Conservation (phyloP, 176 grass and related monocot species). For the Alopecurus myosuroides region DNA sequence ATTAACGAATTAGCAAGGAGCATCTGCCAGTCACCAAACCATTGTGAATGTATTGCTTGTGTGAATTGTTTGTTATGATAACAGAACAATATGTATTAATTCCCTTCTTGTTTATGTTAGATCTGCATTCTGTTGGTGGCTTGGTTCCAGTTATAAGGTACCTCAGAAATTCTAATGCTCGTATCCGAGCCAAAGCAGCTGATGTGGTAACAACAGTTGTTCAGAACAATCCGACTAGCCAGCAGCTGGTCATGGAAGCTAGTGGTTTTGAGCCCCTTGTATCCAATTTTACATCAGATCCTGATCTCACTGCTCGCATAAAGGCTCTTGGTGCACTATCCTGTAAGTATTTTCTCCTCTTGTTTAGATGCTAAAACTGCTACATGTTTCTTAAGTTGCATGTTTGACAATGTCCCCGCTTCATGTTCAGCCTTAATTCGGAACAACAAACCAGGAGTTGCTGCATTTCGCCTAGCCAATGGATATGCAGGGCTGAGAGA, state of each 20-base stretch:
- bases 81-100: background rate
- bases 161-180: conserved; percentile 71
- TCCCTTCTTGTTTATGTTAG: conserved; percentile 25
- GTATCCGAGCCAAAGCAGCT: conserved; percentile 84
- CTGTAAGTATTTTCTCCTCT: conserved; percentile 41
- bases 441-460: conserved; percentile 67
- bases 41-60: background rate
- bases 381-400: background rate
- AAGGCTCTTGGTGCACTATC: conserved; percentile 93
- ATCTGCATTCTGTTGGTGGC: conserved; percentile 87
- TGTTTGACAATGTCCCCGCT: conserved; percentile 25
- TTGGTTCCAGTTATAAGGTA: conserved; percentile 78
- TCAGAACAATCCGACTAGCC: conserved; percentile 92
- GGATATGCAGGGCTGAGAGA: conserved; percentile 73
- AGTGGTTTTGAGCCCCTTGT: conserved; percentile 86
- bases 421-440: conserved; percentile 72
- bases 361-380: background rate
- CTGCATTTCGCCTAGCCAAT: conserved; percentile 80
- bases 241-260: conserved; percentile 92
- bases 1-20: background rate
- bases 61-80: background rate
- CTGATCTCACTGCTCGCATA: conserved; percentile 74
- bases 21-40: background rate
- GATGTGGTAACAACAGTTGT: conserved; percentile 90
- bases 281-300: conserved; percentile 81